Evolutionary conservation across 1,139 yeast species (phyloP).

Genomic region (Candida buenavistaensis): DNA sequence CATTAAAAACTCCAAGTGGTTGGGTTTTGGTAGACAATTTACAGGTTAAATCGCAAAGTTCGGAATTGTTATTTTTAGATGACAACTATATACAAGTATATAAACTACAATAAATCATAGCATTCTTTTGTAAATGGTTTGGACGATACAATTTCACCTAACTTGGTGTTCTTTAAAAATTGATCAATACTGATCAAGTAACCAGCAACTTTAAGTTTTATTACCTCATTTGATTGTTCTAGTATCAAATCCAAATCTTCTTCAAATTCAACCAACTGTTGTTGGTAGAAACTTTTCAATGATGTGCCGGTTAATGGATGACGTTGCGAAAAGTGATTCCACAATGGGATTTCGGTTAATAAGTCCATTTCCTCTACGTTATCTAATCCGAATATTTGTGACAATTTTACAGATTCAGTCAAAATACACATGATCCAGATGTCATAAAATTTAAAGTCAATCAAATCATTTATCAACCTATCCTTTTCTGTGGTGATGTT

Average conservation of each 20-base stretch:
- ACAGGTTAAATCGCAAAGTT: conserved; percentile 45
- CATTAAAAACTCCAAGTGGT: conserved; percentile 33
- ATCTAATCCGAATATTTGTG: conserved; percentile 21
- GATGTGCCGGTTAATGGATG: conserved; percentile 20
- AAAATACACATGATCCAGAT: conserved; percentile 37
- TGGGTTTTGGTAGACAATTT: conserved; percentile 66
- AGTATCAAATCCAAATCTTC: conserved; percentile 15
- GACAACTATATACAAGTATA: conserved; percentile 71
- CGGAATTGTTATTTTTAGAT: conserved; percentile 60
- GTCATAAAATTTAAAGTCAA: conserved; percentile 43
- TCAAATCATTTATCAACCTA: conserved; percentile 26
- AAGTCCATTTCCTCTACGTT: conserved; percentile 13
- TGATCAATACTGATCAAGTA: conserved; percentile 21
- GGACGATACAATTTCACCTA: conserved; percentile 16
- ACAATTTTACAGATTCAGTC: conserved; percentile 17
- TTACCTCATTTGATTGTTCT: conserved; percentile 8
- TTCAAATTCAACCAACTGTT: conserved; percentile 17
- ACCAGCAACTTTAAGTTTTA: conserved; percentile 21
- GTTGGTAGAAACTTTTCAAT: conserved; percentile 15
- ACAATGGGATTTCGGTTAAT: conserved; percentile 20
- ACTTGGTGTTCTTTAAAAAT: conserved; percentile 18
- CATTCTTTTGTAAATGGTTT: conserved; percentile 12
- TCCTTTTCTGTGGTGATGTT: conserved; percentile 7
- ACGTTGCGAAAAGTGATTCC: conserved; percentile 28
- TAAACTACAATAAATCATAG: conserved; percentile 33